Evolutionary conservation across 2,329 filamentous ascomycete species (phyloP).

Genomic region (Scedosporium dehoogii): DNA sequence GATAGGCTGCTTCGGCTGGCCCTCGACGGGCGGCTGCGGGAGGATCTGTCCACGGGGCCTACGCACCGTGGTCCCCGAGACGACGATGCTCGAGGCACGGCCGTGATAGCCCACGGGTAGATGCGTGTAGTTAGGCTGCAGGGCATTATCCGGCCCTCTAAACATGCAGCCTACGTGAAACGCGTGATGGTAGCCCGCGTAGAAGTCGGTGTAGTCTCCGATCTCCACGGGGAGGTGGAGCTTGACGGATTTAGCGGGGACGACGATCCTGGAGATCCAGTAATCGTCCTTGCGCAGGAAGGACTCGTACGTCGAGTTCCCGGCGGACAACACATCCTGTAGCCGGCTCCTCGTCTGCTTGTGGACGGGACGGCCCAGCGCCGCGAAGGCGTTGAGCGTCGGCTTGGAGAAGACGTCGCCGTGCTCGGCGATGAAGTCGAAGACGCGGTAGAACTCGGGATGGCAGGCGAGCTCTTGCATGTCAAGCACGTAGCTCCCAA

Average conservation of each 20-base stretch:
- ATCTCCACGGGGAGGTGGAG: slow-evolving; percentile 42
- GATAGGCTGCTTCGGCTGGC: slow-evolving; percentile 1
- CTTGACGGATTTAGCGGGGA: slow-evolving; percentile 35
- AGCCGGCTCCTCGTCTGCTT: slow-evolving; percentile 57
- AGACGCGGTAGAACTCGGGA: slow-evolving; percentile 9
- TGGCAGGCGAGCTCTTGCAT: slow-evolving; percentile 23
- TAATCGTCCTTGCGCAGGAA: slow-evolving; percentile 25
- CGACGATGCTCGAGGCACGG: slow-evolving; percentile 57
- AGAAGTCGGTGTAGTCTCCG: slow-evolving; percentile 68
- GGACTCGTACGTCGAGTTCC: slow-evolving; percentile 25
- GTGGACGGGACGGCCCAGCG: slow-evolving; percentile 17
- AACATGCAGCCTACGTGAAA: slow-evolving; percentile 54
- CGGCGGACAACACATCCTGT: slow-evolving; percentile 43
- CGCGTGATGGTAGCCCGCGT: slow-evolving; percentile 64
- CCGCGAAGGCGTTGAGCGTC: slow-evolving; percentile 25
- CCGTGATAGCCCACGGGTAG: slow-evolving; percentile 68
- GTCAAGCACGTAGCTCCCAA: slow-evolving; percentile 58
- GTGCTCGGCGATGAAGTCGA: slow-evolving; percentile 6
- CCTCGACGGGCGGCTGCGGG: background rate
- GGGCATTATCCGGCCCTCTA: slow-evolving; percentile 55
- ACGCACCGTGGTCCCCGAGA: slow-evolving; percentile 56
- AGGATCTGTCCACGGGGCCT: slow-evolving; percentile 57
- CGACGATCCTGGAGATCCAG: slow-evolving; percentile 18
- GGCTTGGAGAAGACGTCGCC: slow-evolving; percentile 24
- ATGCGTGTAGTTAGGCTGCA: slow-evolving; percentile 62